These are phyloP conservation scores for Citeromyces hawaiiensis DNA, from an alignment of 1,139 yeast genomes.

Conservation along the genomic window DNA sequence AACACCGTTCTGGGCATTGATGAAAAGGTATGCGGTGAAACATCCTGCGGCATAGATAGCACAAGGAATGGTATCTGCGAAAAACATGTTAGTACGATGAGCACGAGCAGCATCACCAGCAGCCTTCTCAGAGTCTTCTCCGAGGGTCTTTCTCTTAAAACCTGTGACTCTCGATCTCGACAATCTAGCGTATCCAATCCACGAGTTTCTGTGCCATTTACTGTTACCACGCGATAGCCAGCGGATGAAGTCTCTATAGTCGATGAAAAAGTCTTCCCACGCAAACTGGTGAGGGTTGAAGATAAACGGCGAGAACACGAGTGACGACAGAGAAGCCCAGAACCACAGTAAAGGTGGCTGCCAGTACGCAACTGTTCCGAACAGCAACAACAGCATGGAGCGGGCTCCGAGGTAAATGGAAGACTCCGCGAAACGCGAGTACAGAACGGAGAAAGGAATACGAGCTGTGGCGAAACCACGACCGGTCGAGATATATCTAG, in stretches of 20 bases:
- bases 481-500: slow-evolving; percentile 74
- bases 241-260: slow-evolving; percentile 47
- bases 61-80: slow-evolving; percentile 44
- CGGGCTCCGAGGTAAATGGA: slow-evolving; percentile 58
- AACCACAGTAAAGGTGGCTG: slow-evolving; percentile 72
- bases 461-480: slow-evolving; percentile 75
- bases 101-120: slow-evolving; percentile 53
- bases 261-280: slow-evolving; percentile 54
- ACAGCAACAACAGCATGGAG: slow-evolving; percentile 41
- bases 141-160: slow-evolving; percentile 23
- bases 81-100: slow-evolving; percentile 31
- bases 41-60: slow-evolving; percentile 24
- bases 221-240: slow-evolving; percentile 66
- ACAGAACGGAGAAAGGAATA: slow-evolving; percentile 42
- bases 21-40: slow-evolving; percentile 50
- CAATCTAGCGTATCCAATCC: slow-evolving; percentile 43
- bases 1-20: slow-evolving; percentile 62
- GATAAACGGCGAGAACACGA: slow-evolving; percentile 66
- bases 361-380: slow-evolving; percentile 63
- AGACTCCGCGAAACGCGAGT: slow-evolving; percentile 47
- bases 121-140: slow-evolving; percentile 83
- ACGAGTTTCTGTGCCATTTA: slow-evolving; percentile 33
- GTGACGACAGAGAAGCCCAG: slow-evolving; percentile 60
- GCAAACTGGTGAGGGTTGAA: slow-evolving; percentile 84
- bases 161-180: slow-evolving; percentile 58